Conservation (phyloP, 2,329 filamentous ascomycete species). For the Ascochyta fabae region DNA sequence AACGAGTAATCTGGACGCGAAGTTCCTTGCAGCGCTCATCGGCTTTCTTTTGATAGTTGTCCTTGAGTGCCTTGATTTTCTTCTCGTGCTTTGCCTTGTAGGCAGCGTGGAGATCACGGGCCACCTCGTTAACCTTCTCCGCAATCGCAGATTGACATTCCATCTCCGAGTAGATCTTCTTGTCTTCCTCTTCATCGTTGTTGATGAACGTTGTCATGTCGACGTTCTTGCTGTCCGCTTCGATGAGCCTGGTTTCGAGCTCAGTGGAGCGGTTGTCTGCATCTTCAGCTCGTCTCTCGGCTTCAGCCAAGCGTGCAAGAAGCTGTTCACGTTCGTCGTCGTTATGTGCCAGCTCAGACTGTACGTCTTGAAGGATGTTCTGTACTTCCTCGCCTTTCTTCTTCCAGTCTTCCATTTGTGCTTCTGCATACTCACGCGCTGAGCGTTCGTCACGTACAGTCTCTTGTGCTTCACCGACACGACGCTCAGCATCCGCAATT, state of each 20-base stretch:
- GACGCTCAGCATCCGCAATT: slow-evolving; percentile 87
- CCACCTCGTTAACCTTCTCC: slow-evolving; percentile 77
- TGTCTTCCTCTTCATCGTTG: slow-evolving; percentile 43
- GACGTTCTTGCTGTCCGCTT: slow-evolving; percentile 72
- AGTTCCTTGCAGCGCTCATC: slow-evolving; percentile 86
- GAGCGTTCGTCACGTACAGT: slow-evolving; percentile 78
- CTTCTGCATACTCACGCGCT: slow-evolving; percentile 72
- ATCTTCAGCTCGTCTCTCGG: slow-evolving; percentile 75
- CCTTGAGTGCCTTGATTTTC: slow-evolving; percentile 88
- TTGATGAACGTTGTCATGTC: slow-evolving; percentile 66
- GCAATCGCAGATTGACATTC: slow-evolving; percentile 73
- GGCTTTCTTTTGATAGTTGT: slow-evolving; percentile 82
- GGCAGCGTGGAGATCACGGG: slow-evolving; percentile 84
- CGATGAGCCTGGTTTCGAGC: slow-evolving; percentile 58
- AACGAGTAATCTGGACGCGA: slow-evolving; percentile 71
- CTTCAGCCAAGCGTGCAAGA: slow-evolving; percentile 73
- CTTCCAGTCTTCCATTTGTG: slow-evolving; percentile 84
- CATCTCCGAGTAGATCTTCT: slow-evolving; percentile 49
- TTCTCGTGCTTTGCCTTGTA: slow-evolving; percentile 98
- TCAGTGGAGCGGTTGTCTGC: slow-evolving; percentile 79
- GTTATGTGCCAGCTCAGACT: slow-evolving; percentile 77
- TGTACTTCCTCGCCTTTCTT: slow-evolving; percentile 86
- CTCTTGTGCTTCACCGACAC: slow-evolving; percentile 86
- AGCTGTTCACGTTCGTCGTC: slow-evolving; percentile 85
- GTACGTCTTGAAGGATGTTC: slow-evolving; percentile 76